A percentile compares a stretch with the other conserved stretches of the same genome.
Evolutionary conservation across 768 basidiomycete genomes (phyloP).

Genomic region (Suillus subaureus): DNA sequence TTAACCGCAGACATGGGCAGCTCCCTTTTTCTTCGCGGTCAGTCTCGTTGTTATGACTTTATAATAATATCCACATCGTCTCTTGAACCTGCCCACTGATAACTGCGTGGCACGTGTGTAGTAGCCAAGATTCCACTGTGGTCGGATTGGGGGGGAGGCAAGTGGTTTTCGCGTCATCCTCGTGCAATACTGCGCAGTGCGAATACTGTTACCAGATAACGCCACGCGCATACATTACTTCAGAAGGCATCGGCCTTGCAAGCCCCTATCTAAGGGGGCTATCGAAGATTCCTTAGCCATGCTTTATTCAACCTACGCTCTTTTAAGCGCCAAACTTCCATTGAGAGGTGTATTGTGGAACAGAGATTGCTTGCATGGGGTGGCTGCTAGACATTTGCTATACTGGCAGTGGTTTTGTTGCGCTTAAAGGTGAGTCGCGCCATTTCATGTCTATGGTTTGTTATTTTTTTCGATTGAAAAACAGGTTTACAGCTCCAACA

Average conservation of each 20-base stretch:
- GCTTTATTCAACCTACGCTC: slow-evolving; percentile 17
- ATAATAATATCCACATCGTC: neutral
- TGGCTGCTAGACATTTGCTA: neutral
- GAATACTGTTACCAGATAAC: slow-evolving; percentile 50
- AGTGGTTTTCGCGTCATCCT: slow-evolving; percentile 27
- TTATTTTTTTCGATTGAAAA: neutral
- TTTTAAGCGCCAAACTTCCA: neutral
- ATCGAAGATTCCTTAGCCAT: slow-evolving; percentile 4
- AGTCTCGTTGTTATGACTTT: neutral
- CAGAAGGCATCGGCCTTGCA: slow-evolving; percentile 72
- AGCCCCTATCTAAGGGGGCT: slow-evolving; percentile 22
- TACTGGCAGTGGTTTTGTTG: neutral
- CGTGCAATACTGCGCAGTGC: neutral
- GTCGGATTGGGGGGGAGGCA: slow-evolving; percentile 51
- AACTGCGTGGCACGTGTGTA: neutral
- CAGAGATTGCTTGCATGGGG: neutral
- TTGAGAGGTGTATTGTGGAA: neutral
- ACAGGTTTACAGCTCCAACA: neutral
- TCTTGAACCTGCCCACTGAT: neutral
- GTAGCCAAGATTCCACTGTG: slow-evolving; percentile 54
- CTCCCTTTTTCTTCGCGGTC: neutral
- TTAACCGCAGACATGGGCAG: neutral
- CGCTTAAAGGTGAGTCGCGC: neutral
- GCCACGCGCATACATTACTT: slow-evolving; percentile 63
- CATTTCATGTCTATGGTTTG: neutral